A percentile compares a stretch with the other conserved stretches of the same genome.
Conservation (phyloP, 2,329 filamentous ascomycete species). For the Pestalotiopsis sp. region DNA sequence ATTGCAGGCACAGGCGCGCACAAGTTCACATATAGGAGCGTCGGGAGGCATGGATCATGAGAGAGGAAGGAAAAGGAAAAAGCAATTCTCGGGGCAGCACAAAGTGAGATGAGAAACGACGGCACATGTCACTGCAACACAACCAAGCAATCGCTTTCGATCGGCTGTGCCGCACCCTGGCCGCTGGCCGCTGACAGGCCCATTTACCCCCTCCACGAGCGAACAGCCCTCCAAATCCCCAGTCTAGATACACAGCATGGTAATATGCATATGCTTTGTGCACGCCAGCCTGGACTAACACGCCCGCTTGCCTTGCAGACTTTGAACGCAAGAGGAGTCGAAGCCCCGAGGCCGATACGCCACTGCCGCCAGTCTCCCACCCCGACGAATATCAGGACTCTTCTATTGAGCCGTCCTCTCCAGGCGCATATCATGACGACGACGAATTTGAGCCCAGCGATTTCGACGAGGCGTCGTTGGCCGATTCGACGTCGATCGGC, state of each 20-base stretch:
- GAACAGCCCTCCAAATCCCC: background rate
- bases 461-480: slow-evolving; percentile 30
- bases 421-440: slow-evolving; percentile 2
- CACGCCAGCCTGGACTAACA: background rate
- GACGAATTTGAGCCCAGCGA: slow-evolving; percentile 23
- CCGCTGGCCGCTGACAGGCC: background rate
- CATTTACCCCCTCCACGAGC: background rate
- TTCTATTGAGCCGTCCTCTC: slow-evolving; percentile 4
- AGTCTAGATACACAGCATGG: background rate
- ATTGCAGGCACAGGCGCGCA: background rate
- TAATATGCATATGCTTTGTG: background rate
- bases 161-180: slow-evolving; percentile 1
- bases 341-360: slow-evolving; percentile 7
- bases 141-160: background rate
- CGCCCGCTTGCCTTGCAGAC: background rate
- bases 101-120: background rate
- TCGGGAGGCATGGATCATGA: background rate
- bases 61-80: background rate
- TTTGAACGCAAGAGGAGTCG: slow-evolving; percentile 10
- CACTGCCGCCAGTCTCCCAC: background rate
- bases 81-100: background rate
- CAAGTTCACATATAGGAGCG: background rate
- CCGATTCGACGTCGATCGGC: slow-evolving; percentile 23
- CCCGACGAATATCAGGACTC: background rate
- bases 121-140: background rate